phyloP scores from a whole-genome alignment of 1,139 yeast species.

The Candida sp. region DNA sequence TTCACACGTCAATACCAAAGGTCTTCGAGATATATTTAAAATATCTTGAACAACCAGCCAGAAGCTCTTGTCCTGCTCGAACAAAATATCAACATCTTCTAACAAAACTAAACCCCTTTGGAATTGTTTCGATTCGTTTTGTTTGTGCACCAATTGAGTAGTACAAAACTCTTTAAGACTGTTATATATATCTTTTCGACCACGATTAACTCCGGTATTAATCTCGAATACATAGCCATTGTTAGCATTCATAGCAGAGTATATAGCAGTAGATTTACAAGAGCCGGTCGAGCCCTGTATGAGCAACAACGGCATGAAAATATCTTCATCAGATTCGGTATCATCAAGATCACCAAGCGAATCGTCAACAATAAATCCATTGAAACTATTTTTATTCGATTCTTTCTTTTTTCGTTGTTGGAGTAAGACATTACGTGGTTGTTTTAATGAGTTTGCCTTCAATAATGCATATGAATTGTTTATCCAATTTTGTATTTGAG shows the following conservation, averaged over 20 bases:
- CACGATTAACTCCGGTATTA: conserved; percentile 68
- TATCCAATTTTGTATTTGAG: conserved; percentile 45
- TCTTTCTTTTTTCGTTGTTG: conserved; percentile 18
- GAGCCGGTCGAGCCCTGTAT: conserved; percentile 71
- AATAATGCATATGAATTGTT: conserved; percentile 43
- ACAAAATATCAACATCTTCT: conserved; percentile 84
- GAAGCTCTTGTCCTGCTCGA: conserved; percentile 75
- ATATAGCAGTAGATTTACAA: conserved; percentile 77
- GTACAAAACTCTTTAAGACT: conserved; percentile 78
- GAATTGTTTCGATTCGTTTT: conserved; percentile 29
- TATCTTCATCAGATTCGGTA: conserved; percentile 25
- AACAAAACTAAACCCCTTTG: conserved; percentile 70
- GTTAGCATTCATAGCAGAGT: conserved; percentile 63
- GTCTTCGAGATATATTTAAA: conserved; percentile 67
- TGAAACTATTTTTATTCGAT: conserved; percentile 10
- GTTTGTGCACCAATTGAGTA: conserved; percentile 70
- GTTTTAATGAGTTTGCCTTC: conserved; percentile 24
- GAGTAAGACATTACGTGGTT: conserved; percentile 24
- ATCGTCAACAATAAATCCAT: conserved; percentile 32
- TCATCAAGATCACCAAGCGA: conserved; percentile 10
- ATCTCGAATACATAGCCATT: conserved; percentile 80
- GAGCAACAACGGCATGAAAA: conserved; percentile 61
- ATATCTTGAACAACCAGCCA: conserved; percentile 74
- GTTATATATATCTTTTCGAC: conserved; percentile 66
- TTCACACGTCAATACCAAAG: conserved; percentile 74